These are phyloP conservation scores for Candida dajiaensis DNA, from an alignment of 805 yeast species.

Conservation along the genomic window DNA sequence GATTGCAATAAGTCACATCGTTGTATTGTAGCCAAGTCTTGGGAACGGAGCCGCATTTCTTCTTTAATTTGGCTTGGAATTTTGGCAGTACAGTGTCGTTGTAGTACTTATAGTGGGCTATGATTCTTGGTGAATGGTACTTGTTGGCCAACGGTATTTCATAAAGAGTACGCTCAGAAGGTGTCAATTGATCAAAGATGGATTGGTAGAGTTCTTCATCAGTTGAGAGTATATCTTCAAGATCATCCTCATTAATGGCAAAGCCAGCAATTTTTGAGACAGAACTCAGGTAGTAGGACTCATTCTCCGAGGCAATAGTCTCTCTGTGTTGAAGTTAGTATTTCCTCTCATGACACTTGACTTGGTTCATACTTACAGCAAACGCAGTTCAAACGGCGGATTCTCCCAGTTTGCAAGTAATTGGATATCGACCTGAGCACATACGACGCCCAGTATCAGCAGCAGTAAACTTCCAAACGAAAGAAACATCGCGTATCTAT, in stretches of 20 bases:
- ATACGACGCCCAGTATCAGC: background rate
- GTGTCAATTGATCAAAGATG: slow-evolving; percentile 14
- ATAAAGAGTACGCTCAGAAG: slow-evolving; percentile 16
- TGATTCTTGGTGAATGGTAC: slow-evolving; percentile 53
- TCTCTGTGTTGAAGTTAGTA: slow-evolving; percentile 15
- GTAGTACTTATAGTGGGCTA: slow-evolving; percentile 56
- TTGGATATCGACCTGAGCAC: slow-evolving; percentile 17
- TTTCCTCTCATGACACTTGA: background rate
- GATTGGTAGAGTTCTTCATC: slow-evolving; percentile 17
- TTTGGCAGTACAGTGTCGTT: slow-evolving; percentile 27
- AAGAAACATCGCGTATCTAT: background rate
- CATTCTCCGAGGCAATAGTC: slow-evolving; percentile 23
- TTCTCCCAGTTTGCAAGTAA: slow-evolving; percentile 23
- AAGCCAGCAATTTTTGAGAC: slow-evolving; percentile 11
- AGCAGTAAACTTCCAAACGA: background rate
- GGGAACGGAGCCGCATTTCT: slow-evolving; percentile 21
- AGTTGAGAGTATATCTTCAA: slow-evolving; percentile 7
- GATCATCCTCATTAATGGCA: slow-evolving; percentile 6
- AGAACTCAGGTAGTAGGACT: slow-evolving; percentile 9
- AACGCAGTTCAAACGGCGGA: slow-evolving; percentile 22
- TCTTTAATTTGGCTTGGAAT: slow-evolving; percentile 14
- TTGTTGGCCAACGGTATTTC: slow-evolving; percentile 29
- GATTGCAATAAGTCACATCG: slow-evolving; percentile 51
- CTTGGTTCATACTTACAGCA: slow-evolving; percentile 16
- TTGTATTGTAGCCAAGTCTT: slow-evolving; percentile 48